Conservation (phyloP, 192 early-diverging fungal species). For the Globomyces pollinis-pini region DNA sequence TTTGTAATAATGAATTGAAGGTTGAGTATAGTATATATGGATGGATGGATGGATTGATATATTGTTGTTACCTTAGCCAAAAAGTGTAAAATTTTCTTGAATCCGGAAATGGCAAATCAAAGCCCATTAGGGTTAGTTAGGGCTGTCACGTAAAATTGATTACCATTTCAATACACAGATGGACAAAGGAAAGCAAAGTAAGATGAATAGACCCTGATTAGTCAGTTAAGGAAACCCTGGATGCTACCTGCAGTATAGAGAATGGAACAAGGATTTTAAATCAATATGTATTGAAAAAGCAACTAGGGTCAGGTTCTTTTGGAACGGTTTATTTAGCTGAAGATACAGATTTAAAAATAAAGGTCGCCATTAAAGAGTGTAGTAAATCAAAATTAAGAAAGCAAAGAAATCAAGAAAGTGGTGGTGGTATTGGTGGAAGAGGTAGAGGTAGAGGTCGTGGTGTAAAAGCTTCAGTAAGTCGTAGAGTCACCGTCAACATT, state of each 20-base stretch:
- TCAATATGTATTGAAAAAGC: slow-evolving; percentile 68
- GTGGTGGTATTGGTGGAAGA: slow-evolving; percentile 32
- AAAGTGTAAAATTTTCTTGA: too few species aligned
- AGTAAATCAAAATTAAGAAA: slow-evolving; percentile 72
- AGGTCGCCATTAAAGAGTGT: slow-evolving; percentile 93
- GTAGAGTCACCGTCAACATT: slow-evolving; percentile 13
- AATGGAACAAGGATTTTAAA: slow-evolving; percentile 71
- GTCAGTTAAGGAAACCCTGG: slow-evolving; percentile 41
- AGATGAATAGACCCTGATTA: too few species aligned
- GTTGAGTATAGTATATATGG: too few species aligned
- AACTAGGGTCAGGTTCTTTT: slow-evolving; percentile 81
- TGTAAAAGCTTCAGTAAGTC: slow-evolving; percentile 12
- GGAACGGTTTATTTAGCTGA: slow-evolving; percentile 77
- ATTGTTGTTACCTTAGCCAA: too few species aligned
- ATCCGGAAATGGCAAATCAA: too few species aligned
- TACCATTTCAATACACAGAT: too few species aligned
- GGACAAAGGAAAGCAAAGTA: too few species aligned
- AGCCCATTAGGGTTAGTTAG: too few species aligned
- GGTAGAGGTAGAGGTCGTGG: slow-evolving; percentile 30
- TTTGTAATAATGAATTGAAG: too few species aligned
- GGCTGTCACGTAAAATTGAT: too few species aligned
- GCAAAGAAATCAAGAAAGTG: slow-evolving; percentile 50
- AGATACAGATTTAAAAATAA: slow-evolving; percentile 39
- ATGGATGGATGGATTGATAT: too few species aligned
- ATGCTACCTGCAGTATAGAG: slow-evolving; percentile 65